Conservation (phyloP, 495 filamentous ascomycete species). For the Penicillium subrubescens region DNA sequence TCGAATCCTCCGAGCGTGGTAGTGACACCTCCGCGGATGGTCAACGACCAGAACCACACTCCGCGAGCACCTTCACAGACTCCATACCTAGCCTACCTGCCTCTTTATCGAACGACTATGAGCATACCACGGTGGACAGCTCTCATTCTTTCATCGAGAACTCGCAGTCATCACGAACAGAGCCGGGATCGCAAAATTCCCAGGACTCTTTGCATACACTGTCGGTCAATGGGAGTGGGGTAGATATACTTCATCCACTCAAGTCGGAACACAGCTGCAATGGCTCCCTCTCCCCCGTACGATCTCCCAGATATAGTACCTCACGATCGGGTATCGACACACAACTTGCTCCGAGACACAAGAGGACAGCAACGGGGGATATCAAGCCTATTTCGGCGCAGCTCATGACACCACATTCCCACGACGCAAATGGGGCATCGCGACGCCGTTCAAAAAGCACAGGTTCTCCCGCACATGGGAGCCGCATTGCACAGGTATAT, state of each 20-base stretch:
- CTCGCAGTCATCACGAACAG: constrained; percentile 11
- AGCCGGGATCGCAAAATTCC: constrained; percentile 6
- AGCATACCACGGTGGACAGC: constrained; percentile 13
- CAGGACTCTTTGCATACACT: constrained; percentile 10
- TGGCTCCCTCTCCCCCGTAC: constrained; percentile 13
- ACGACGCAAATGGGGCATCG: constrained; percentile 26
- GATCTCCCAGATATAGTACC: constrained; percentile 12
- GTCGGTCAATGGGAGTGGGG: constrained; percentile 11
- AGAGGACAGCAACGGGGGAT: constrained; percentile 67
- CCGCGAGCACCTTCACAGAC: constrained; percentile 25
- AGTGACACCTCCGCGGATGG: constrained; percentile 27
- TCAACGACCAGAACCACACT: constrained; percentile 23
- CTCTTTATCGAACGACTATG: constrained; percentile 18
- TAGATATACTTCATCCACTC: constrained; percentile 14
- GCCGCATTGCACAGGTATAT: constrained; percentile 73
- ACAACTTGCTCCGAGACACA: constrained; percentile 40
- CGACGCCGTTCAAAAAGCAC: constrained; percentile 66
- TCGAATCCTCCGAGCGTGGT: constrained; percentile 31
- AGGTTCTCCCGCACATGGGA: constrained; percentile 61
- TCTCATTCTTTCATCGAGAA: constrained; percentile 12
- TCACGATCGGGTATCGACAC: constrained; percentile 14
- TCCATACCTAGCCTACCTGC: constrained; percentile 20
- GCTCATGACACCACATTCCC: constrained; percentile 38
- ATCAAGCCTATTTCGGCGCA: constrained; percentile 53
- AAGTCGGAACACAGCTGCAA: constrained; percentile 15